A percentile compares a stretch with the other conserved stretches of the same genome.
Evolutionary conservation across 257 asterid species (phyloP).

Genomic region (Fraxinus quadrangulata): DNA sequence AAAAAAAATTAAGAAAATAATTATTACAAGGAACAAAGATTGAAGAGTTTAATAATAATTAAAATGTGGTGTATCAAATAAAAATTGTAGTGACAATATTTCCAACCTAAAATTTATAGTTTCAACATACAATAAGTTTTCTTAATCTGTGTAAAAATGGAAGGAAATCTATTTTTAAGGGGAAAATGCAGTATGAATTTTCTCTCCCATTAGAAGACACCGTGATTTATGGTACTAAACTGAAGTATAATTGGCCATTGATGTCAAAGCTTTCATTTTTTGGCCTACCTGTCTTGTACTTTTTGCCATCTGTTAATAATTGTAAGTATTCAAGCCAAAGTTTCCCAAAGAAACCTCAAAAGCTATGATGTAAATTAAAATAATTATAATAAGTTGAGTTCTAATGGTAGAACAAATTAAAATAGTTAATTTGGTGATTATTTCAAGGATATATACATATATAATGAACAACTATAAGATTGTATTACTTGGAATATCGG

Average conservation of each 20-base stretch:
- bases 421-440: not conserved
- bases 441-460: too few species aligned
- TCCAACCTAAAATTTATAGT: too few species aligned
- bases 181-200: not conserved
- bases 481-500: too few species aligned
- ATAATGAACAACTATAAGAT: not conserved
- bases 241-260: not conserved
- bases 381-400: not conserved
- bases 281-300: slow-evolving; percentile 8
- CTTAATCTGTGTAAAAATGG: too few species aligned
- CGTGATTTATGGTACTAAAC: not conserved
- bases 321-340: not conserved
- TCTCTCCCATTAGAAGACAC: not conserved
- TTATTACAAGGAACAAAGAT: too few species aligned
- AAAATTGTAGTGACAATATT: too few species aligned
- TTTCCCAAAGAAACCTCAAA: not conserved
- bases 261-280: not conserved
- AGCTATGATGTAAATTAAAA: not conserved
- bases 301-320: not conserved
- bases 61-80: too few species aligned
- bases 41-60: too few species aligned
- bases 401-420: too few species aligned
- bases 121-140: too few species aligned
- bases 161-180: too few species aligned
- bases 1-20: too few species aligned